Base-by-base conservation (phyloP, 2,329 filamentous ascomycete species). In the Botrytis deweyae region DNA sequence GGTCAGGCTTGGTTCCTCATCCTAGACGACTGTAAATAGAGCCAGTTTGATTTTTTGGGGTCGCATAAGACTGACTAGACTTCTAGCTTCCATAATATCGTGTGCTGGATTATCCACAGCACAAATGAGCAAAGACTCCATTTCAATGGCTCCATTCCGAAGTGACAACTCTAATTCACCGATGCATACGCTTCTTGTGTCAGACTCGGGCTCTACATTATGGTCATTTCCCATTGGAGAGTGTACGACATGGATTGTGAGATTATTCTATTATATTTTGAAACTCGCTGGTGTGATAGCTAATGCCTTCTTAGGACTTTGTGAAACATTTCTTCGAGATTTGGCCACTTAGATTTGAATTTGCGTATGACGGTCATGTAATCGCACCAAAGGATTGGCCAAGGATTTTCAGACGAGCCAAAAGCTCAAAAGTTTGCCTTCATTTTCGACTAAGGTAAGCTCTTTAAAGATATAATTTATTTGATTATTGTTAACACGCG, bases 1-100 rank as follows among this genome's bases (percentile, higher is more conserved):
- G 80, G 83, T 1, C 86, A 87, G 75, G 72, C 86, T 16, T 87
- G 86, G 86, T 84, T 83, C 74, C 76, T 87, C 8, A 79, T 86
- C 10, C 74, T 87, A 1, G 83, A 84, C 59, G 83, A 85, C 63
- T 82, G 85, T 86, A 78, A 55, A 12, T 55, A 67, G 25, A 55
- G 46, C 36, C 46, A 77, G 83, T 73, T 67, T 14, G 4, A 46
- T 49, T 22, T 8, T 3, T 65, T 44, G 9, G 25, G 12, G 20
- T 22, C 3, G 18, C 40, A 29, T 5, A 14, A 55, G 5, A n/a
- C 46, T 67, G 33, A 67, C 16, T 55, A 20, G 52, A 29, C 40
- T 40, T 38, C 25, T 20, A 71, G 68, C 58, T 20, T 71, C 42
- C 6, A 49, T 71, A 52, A 49, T 71, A 14, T 62, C 68, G 2